Conservation (phyloP, 2,329 filamentous ascomycete species). For the Esteya vermicola region DNA sequence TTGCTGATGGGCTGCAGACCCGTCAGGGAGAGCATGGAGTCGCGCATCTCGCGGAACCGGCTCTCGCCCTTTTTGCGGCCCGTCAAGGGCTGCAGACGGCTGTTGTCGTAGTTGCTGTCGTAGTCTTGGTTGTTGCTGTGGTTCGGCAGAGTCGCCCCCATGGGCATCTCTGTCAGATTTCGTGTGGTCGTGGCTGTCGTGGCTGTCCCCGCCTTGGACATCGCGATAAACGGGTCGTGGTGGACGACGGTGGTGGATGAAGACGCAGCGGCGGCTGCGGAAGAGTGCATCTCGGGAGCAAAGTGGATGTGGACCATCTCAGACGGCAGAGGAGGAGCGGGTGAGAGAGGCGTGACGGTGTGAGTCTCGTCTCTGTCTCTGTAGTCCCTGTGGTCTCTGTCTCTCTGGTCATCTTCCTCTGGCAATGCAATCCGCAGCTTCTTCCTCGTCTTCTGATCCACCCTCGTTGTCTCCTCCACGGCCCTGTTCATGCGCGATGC, state of each 20-base stretch:
- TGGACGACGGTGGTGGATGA: conserved; percentile 2
- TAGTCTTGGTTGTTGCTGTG: background rate
- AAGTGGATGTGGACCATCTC: conserved; percentile 1
- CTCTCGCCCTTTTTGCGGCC: conserved; percentile 1
- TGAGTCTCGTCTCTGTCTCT: background rate
- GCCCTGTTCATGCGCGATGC: too few species aligned
- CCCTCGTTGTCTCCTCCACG: too few species aligned
- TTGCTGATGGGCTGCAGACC: background rate
- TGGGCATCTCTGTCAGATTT: too few species aligned
- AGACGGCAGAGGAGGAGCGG: conserved; percentile 8
- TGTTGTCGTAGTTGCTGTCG: background rate
- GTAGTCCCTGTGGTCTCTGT: background rate
- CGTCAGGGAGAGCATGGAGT: conserved; percentile 4
- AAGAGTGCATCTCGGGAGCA: background rate
- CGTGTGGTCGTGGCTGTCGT: too few species aligned
- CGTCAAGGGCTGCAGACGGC: background rate
- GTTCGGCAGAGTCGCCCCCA: conserved; percentile 2
- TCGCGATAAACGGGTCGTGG: conserved; percentile 6
- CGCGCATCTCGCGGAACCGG: conserved; percentile 5
- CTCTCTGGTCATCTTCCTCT: background rate
- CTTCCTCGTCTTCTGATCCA: too few species aligned
- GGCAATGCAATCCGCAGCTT: conserved; percentile 1
- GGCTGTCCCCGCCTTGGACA: conserved; percentile 6
- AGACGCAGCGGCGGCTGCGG: background rate
- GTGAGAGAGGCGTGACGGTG: conserved; percentile 6